These are phyloP conservation scores for Prunus campanulata DNA, from an alignment of 306 rosid species.

Conservation along the genomic window DNA sequence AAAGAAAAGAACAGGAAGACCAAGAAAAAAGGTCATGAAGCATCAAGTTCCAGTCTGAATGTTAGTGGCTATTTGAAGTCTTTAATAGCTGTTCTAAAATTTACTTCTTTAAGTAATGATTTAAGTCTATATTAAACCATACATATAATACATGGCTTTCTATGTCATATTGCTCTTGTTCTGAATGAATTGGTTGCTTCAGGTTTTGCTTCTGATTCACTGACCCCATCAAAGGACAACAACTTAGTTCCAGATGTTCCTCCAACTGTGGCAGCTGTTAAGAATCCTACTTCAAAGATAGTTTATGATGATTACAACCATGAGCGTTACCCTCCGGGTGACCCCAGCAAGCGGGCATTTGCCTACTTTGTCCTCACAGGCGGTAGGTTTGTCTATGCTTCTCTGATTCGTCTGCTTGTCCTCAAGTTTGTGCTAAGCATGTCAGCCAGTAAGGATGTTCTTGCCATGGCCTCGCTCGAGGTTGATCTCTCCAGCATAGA, in stretches of 20 bases:
- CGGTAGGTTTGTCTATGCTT: slow-evolving; percentile 81
- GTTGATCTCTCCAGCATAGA: slow-evolving; percentile 84
- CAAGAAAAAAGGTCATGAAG: not conserved
- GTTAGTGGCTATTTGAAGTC: not conserved
- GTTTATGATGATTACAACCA: slow-evolving; percentile 71
- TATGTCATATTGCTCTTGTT: not conserved
- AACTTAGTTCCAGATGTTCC: slow-evolving; percentile 49
- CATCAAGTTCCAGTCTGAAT: not conserved
- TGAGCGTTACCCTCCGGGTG: slow-evolving; percentile 77
- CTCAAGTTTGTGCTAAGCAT: slow-evolving; percentile 84
- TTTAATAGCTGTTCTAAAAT: not conserved
- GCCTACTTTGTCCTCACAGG: slow-evolving; percentile 83
- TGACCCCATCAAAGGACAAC: slow-evolving; percentile 44
- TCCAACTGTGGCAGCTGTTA: slow-evolving; percentile 61
- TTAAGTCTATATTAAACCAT: not conserved
- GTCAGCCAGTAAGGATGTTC: slow-evolving; percentile 95
- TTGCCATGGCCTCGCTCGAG: slow-evolving; percentile 81
- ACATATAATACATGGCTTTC: not conserved
- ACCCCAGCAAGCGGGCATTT: slow-evolving; percentile 92
- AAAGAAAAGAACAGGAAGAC: too few relatives aligned
- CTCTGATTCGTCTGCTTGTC: slow-evolving; percentile 69
- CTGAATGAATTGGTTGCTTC: slow-evolving; percentile 15
- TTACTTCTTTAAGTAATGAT: not conserved
- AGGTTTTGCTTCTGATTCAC: slow-evolving; percentile 63
- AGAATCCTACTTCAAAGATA: slow-evolving; percentile 72